phyloP scores from a whole-genome alignment of 2,329 filamentous ascomycete species.

The Trichophyton verrucosum region DNA sequence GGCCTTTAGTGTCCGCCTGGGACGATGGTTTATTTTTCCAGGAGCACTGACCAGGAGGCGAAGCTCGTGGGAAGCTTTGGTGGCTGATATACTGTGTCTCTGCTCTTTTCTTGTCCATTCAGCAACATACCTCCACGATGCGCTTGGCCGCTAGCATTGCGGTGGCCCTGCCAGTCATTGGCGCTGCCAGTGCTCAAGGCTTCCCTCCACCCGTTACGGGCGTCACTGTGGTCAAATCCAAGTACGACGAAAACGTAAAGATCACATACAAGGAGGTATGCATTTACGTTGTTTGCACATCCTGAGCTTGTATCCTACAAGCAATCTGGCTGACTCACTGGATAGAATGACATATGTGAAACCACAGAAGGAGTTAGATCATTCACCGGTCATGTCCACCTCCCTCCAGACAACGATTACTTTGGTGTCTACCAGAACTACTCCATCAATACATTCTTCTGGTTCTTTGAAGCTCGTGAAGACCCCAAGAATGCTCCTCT shows the following conservation, averaged over 20 bases:
- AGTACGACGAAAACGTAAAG: constrained; percentile 26
- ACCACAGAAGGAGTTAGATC: constrained; percentile 11
- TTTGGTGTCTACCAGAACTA: constrained; percentile 12
- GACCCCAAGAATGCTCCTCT: constrained; percentile 34
- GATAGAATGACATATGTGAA: constrained; percentile 11
- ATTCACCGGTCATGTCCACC: constrained; percentile 14
- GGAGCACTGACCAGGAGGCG: background rate
- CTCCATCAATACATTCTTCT: constrained; percentile 22
- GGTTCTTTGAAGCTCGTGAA: constrained; percentile 39
- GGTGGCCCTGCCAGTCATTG: background rate
- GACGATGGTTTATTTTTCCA: background rate
- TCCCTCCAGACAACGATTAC: constrained; percentile 10
- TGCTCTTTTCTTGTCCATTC: background rate
- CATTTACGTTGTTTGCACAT: background rate
- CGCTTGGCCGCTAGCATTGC: constrained; percentile 4
- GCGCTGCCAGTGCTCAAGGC: constrained; percentile 4
- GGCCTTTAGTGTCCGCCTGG: background rate
- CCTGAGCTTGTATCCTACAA: background rate
- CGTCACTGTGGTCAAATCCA: constrained; percentile 32
- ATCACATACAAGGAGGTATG: constrained; percentile 38
- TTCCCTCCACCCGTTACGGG: constrained; percentile 33
- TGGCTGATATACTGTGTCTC: background rate
- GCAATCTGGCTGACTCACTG: background rate
- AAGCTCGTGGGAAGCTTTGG: background rate
- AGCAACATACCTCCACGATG: constrained; percentile 1